Base-by-base conservation (phyloP, 2,329 filamentous ascomycete genomes). In the Gyromitra esculenta region DNA sequence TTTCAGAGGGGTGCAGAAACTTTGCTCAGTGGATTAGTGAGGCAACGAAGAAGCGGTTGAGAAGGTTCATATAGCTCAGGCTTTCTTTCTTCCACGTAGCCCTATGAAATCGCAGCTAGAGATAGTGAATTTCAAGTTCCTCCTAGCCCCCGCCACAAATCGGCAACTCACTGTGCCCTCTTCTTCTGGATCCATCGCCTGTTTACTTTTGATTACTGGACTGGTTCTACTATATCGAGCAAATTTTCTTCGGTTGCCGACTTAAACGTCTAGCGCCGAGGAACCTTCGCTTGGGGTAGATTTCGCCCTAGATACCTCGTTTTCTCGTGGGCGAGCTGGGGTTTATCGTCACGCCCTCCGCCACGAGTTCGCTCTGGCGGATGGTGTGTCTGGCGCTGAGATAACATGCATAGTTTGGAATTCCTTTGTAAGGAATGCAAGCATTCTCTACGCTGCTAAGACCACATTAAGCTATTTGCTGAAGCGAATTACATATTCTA, bases 311-410 rank as follows among this genome's bases (percentile, higher is more conserved):
- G 35, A 57, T 21, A 52, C n/a, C 25, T 43, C 25, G 18, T 65
- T 75, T 45, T n/a, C 41, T 25, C 11, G 37, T 18, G 72, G 70
- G 50, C 72, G 70, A n/a, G 57, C 57, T 18, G 57, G 64, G 13
- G 18, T 59, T 7, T 75, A 57, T 35, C 64, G 5, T 13, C 72
- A 70, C 25, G 65, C 64, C 41, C 11, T 70, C 18, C 21, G n/a
- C 18, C 57, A 75, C 25, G 65, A 75, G 31, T 75, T 75, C 31
- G 64, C 65, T 13, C 35, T 75, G 13, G 72, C 64, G 7, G 72
- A 70, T n/a, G 65, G 65, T 8, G 72, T 59, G n/a, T 59, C 72
- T n/a, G 65, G 39, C 2, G 63, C 72, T 11, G 72, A 65, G 37
- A 25, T 48, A 39, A 37, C 39, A 41, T 50, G 70, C 4, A 64